phyloP scores from a whole-genome alignment of 2,329 filamentous ascomycete species.

The Ilyonectria destructans region DNA sequence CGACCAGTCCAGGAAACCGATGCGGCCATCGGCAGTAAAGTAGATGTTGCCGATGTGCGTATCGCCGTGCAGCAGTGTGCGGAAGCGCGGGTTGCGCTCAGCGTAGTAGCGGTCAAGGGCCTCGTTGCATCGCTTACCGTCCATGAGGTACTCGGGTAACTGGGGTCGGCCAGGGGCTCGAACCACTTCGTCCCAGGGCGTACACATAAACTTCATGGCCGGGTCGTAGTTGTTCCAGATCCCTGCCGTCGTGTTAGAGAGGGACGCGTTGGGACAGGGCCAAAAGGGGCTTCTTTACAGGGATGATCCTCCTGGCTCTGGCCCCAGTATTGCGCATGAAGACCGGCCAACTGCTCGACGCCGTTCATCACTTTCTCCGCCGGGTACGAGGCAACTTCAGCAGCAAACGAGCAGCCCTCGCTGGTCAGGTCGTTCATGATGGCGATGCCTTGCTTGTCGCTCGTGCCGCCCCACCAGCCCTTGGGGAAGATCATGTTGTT shows the following conservation, averaged over 20 bases:
- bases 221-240: constrained; percentile 57
- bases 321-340: constrained; percentile 58
- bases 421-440: constrained; percentile 56
- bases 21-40: constrained; percentile 54
- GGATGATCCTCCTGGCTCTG: constrained; percentile 51
- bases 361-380: constrained; percentile 54
- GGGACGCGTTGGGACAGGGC: background rate
- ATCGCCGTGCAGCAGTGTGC: constrained; percentile 61
- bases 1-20: constrained; percentile 62
- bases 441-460: constrained; percentile 56
- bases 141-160: constrained; percentile 57
- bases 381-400: constrained; percentile 52
- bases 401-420: constrained; percentile 54
- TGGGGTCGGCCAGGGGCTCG: constrained; percentile 49
- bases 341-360: constrained; percentile 58
- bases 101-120: constrained; percentile 57
- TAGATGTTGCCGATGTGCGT: constrained; percentile 63
- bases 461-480: constrained; percentile 56
- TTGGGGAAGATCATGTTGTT: constrained; percentile 53
- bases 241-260: constrained; percentile 33
- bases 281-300: constrained; percentile 26
- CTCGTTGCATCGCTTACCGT: constrained; percentile 53
- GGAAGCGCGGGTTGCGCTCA: constrained; percentile 56
- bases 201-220: constrained; percentile 54
- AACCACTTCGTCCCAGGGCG: constrained; percentile 51